Conservation (phyloP, 768 basidiomycete species). For the Coprinopsis strossmayeri region DNA sequence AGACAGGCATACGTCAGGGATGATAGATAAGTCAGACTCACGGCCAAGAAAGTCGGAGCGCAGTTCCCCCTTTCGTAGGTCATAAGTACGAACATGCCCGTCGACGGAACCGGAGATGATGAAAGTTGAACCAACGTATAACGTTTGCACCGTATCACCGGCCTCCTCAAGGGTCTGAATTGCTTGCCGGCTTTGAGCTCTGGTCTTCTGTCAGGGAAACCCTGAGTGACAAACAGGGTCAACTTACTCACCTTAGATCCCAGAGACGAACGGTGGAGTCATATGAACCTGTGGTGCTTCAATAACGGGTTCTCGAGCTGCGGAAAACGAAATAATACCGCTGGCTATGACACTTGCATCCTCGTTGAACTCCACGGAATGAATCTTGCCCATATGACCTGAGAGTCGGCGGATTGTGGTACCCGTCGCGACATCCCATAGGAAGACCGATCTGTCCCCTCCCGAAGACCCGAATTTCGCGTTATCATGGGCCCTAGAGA, state of each 20-base stretch:
- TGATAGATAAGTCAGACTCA: slow-evolving; percentile 34
- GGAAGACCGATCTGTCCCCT: slow-evolving; percentile 86
- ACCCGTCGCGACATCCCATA: slow-evolving; percentile 94
- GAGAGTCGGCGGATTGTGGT: slow-evolving; percentile 75
- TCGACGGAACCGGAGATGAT: slow-evolving; percentile 86
- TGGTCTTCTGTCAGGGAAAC: slow-evolving; percentile 19
- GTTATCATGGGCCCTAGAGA: slow-evolving; percentile 80
- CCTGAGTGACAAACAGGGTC: background rate
- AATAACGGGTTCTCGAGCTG: background rate
- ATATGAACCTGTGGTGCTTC: slow-evolving; percentile 64
- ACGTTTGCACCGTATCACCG: slow-evolving; percentile 76
- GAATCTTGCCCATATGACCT: slow-evolving; percentile 89
- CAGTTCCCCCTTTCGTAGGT: slow-evolving; percentile 88
- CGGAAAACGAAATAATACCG: slow-evolving; percentile 41
- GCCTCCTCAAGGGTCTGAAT: slow-evolving; percentile 92
- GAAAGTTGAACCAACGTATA: slow-evolving; percentile 59
- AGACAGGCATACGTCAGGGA: background rate
- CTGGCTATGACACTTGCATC: slow-evolving; percentile 85
- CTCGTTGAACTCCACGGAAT: slow-evolving; percentile 84
- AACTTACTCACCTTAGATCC: slow-evolving; percentile 70
- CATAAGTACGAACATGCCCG: slow-evolving; percentile 88
- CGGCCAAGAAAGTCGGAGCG: slow-evolving; percentile 87
- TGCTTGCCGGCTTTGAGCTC: slow-evolving; percentile 71
- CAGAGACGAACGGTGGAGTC: slow-evolving; percentile 88
- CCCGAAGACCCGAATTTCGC: slow-evolving; percentile 90